Conservation (phyloP, 2,329 filamentous ascomycete genomes). For the Tothia fuscella region DNA sequence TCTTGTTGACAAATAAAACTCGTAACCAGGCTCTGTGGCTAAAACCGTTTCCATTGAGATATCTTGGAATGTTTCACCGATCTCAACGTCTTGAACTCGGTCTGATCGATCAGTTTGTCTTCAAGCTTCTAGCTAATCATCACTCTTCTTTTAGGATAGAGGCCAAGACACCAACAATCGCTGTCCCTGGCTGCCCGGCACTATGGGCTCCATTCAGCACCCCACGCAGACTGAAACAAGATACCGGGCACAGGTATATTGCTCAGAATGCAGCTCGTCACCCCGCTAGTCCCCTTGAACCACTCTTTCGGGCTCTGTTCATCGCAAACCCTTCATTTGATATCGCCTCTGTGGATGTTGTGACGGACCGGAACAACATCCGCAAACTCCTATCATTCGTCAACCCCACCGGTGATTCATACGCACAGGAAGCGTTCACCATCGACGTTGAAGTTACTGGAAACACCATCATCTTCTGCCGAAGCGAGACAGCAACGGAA, state of each 20-base stretch:
- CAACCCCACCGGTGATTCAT: slow-evolving; percentile 17
- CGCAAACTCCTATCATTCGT: slow-evolving; percentile 38
- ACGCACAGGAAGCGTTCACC: slow-evolving; percentile 25
- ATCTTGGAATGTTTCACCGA: no score
- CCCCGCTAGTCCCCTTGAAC: slow-evolving; percentile 33
- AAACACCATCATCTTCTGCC: slow-evolving; percentile 22
- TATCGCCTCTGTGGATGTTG: slow-evolving; percentile 27
- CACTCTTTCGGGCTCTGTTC: slow-evolving; percentile 35
- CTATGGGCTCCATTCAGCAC: slow-evolving; percentile 25
- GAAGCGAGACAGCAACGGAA: slow-evolving; percentile 20
- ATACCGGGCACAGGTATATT: slow-evolving; percentile 32
- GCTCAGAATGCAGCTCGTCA: slow-evolving; percentile 35
- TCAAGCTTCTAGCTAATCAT: no score
- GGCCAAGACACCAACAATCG: slow-evolving; percentile 17
- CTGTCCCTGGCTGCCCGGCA: slow-evolving; percentile 32
- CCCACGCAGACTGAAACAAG: slow-evolving; percentile 21
- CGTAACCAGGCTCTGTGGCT: no score
- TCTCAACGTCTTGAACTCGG: no score
- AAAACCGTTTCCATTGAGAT: no score
- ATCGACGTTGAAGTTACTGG: slow-evolving; percentile 30
- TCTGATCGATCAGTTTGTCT: no score
- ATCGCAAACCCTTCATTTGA: slow-evolving; percentile 28
- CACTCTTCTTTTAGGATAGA: no score
- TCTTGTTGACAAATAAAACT: no score
- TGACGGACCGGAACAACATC: slow-evolving; percentile 38